Conservation (phyloP, 2,329 filamentous ascomycete species). For the Mollisia scopiformis region DNA sequence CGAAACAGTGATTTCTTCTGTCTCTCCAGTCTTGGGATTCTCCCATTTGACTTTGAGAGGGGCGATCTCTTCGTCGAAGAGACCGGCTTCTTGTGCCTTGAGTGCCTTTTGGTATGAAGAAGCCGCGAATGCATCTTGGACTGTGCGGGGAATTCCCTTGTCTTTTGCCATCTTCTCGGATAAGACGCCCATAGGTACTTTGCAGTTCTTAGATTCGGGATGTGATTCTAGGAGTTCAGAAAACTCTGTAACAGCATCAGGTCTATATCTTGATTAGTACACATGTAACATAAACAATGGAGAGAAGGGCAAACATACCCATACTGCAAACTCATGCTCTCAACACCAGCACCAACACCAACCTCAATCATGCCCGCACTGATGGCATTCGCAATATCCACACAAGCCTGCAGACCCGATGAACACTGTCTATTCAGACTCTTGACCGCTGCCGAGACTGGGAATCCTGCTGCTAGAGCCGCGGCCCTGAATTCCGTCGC, state of each 20-base stretch:
- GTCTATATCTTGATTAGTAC: slow-evolving; percentile 48
- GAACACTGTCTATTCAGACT: slow-evolving; percentile 94
- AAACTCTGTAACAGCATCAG: slow-evolving; percentile 88
- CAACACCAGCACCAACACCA: slow-evolving; percentile 90
- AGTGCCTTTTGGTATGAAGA: slow-evolving; percentile 87
- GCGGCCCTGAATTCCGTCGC: slow-evolving; percentile 97
- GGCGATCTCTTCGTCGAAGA: slow-evolving; percentile 89
- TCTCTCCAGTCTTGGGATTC: slow-evolving; percentile 88
- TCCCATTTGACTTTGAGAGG: slow-evolving; percentile 86
- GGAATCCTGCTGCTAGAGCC: slow-evolving; percentile 87
- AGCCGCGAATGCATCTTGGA: slow-evolving; percentile 95
- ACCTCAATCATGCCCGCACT: slow-evolving; percentile 91
- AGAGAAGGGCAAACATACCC: slow-evolving; percentile 57
- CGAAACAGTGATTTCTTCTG: slow-evolving; percentile 78
- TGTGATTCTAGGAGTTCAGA: slow-evolving; percentile 83
- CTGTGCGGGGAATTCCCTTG: slow-evolving; percentile 68
- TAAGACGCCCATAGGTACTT: slow-evolving; percentile 93
- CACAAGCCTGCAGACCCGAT: slow-evolving; percentile 87
- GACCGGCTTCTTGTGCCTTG: slow-evolving; percentile 82
- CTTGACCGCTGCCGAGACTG: slow-evolving; percentile 81
- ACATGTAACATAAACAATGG: not conserved
- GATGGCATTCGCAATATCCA: slow-evolving; percentile 94
- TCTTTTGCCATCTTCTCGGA: slow-evolving; percentile 96
- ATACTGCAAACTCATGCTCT: slow-evolving; percentile 95
- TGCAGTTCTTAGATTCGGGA: slow-evolving; percentile 89